phyloP scores from a whole-genome alignment of 1,284 basidiomycete genomes.

The Cryptococcus neoformans region DNA sequence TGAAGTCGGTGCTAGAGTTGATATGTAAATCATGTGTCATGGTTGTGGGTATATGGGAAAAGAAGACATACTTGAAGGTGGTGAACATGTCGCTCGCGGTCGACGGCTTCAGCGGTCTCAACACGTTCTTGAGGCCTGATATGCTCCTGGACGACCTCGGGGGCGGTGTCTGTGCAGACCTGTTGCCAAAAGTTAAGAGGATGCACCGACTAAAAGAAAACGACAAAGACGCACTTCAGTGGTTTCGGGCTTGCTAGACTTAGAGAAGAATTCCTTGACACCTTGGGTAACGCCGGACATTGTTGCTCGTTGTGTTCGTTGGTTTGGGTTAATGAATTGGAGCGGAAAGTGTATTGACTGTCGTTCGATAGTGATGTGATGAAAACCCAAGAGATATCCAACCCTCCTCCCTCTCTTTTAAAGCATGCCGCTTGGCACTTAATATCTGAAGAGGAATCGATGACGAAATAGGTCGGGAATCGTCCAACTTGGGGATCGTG shows the following conservation, averaged over 20 bases:
- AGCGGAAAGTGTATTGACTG: neutral
- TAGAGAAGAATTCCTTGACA: constrained; percentile 30
- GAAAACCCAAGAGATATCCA: no score
- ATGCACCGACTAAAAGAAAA: neutral
- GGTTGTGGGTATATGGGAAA: neutral
- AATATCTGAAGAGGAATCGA: no score
- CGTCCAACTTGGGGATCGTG: no score
- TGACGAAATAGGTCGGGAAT: no score
- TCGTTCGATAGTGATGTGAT: neutral
- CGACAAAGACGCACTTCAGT: constrained; percentile 31
- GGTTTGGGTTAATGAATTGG: neutral
- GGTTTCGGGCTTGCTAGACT: constrained; percentile 34
- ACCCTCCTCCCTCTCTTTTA: no score
- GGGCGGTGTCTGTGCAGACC: constrained; percentile 46
- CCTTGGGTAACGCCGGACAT: constrained; percentile 34
- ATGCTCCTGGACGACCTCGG: constrained; percentile 44
- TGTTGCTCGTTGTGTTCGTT: constrained; percentile 3
- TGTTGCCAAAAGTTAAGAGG: constrained; percentile 2
- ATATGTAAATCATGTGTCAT: constrained; percentile 4
- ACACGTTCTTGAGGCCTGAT: constrained; percentile 36
- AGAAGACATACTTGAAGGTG: constrained; percentile 35
- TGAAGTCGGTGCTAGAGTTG: constrained; percentile 43
- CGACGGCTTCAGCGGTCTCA: constrained; percentile 43
- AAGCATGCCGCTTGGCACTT: no score
- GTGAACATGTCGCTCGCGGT: constrained; percentile 46